Base-by-base conservation (phyloP, 2,329 filamentous ascomycete species). In the Metarhizium brunneum region DNA sequence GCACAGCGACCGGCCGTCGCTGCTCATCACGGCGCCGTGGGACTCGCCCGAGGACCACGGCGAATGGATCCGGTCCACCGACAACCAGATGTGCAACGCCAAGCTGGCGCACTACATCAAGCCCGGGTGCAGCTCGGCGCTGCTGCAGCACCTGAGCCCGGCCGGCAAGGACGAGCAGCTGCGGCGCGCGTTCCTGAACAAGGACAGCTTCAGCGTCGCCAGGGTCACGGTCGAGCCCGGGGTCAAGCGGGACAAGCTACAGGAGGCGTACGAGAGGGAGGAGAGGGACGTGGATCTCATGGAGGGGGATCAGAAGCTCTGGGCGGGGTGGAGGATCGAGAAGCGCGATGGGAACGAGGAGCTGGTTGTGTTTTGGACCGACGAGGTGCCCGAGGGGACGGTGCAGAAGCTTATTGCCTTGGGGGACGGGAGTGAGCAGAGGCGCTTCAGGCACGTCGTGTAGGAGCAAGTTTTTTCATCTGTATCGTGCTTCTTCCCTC, bases 21-120 rank as follows among this genome's bases (percentile, higher is more conserved):
- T 75, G n/a, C 65, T 79, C 59, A 67, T 79, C 59, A 73, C 72
- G 4, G 72, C 76, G 18, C 68, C 71, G 11, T 79, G 76, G 77
- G 66, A 71, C 54, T 74, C 71, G 0, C 67, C 69, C 20, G 69
- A 67, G 14, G 69, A 69, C 5, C 75, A 79, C 56, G 58, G 57
- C 50, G 59, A 69, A 52, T 80, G 77, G 76, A 71, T 77, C 51
- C 64, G 66, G 48, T 74, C 71, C 52, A 59, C 65, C 3, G 72
- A 72, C 36, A 78, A 79, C 61, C 58, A 67, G 52, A 52, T 57
- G 5, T 62, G 67, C 54, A 72, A 74, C 58, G 63, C 61, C 18
- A 61, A 63, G 29, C 60, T 78, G 11, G 58, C 56, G 29, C 55
- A 59, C 3, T 69, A 71, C 54, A 66, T 76, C 42, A 63, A 65